Base-by-base conservation (phyloP, 805 yeast genomes). In the Cyberlindnera japonica region DNA sequence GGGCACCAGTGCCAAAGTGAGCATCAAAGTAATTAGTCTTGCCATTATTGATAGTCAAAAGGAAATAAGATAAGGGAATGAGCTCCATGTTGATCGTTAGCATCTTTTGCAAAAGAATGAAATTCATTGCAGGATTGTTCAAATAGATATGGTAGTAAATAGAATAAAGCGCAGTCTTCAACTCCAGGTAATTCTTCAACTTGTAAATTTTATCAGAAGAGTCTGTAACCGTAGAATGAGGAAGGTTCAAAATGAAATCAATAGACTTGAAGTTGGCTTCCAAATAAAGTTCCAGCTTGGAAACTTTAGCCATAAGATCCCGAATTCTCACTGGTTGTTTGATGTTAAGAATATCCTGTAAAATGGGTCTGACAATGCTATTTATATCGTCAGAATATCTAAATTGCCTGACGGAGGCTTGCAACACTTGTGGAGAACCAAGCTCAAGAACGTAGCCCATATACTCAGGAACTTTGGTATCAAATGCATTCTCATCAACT, bases 401-500 rank as follows among this genome's bases (percentile, higher is more conserved):
- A 16, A 67, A 58, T 13, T 62, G 53, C 6, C 59, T 57, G 3
- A 71, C 59, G 1, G 69, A 64, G 34, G 61, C 60, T 23, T 59
- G 61, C 45, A 78, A 82, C 26, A 78, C 44, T 1, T 53, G 62
- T 12, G 55, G 45, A 46, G 77, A 68, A 0, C 40, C 43, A 22
- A 63, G 53, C 41, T 69, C 71, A 12, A 68, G 64, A 26, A 36
- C 44, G 13, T 48, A 49, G 13, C 64, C 62, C 12, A 58, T 52
- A 36, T 64, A 62, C 19, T 48, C 22, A 0, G 87, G 86, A 1
- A 70, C 43, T 45, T 64, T 57, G 0, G 85, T 77, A 53, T 79
- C 85, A 51, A 61, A 79, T 33, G 62, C 62, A 10, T 64, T 63
- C 1, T 58, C 55, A 40, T 57, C 53, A 14, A 72, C 67, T 10